Evolutionary conservation across 176 grass and related monocot species (phyloP).

Genomic region (Dendrocalamus sinicus): DNA sequence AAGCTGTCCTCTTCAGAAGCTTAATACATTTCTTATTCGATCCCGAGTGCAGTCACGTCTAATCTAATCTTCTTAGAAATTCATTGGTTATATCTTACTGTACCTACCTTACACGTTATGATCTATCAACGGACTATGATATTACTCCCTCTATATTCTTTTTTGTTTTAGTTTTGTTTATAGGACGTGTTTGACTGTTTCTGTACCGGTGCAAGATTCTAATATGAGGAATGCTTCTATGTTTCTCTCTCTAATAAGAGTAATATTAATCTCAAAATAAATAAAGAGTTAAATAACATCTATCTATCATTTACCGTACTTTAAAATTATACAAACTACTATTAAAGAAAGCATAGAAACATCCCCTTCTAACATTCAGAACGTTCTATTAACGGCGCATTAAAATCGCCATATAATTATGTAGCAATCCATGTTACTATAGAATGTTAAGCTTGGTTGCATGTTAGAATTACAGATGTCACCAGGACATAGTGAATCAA

Average conservation of each 20-base stretch:
- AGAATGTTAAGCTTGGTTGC: not conserved
- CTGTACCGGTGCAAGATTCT: not conserved
- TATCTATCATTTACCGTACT: too few species aligned
- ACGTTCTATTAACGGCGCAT: not conserved
- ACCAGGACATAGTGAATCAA: conserved; percentile 5
- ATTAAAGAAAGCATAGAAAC: too few species aligned
- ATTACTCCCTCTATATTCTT: conserved; percentile 16
- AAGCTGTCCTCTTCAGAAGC: not conserved
- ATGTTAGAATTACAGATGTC: conserved; percentile 31
- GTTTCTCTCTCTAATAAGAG: too few species aligned
- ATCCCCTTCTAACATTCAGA: not conserved
- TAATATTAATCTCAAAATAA: too few species aligned
- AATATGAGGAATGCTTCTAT: not conserved
- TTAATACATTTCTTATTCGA: conserved; percentile 1
- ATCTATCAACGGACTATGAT: not conserved
- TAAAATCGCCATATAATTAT: not conserved
- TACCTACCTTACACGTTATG: not conserved
- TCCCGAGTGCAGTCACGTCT: not conserved
- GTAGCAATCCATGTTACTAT: not conserved
- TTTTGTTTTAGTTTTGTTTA: not conserved
- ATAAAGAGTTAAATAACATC: too few species aligned
- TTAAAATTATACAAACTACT: too few species aligned
- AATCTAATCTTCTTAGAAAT: conserved; percentile 1
- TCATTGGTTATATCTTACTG: conserved; percentile 4
- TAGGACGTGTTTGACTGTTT: not conserved